Percentiles rank a stretch among this genome's conserved stretches.
Evolutionary conservation across 2,329 filamentous ascomycete genomes (phyloP).

Genomic region (Daldinia sp.): DNA sequence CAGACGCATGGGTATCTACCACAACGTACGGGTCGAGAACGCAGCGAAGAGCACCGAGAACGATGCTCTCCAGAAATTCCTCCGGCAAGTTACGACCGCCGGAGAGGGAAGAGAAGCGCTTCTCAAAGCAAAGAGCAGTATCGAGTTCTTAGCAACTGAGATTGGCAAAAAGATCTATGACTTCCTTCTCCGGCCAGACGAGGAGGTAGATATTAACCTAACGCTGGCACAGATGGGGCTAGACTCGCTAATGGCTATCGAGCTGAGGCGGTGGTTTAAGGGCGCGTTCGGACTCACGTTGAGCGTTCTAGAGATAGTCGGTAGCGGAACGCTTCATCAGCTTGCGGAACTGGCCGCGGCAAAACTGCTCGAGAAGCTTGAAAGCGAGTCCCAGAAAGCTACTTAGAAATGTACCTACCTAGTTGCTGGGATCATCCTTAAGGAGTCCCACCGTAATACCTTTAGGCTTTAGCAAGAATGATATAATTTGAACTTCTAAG

Average conservation of each 20-base stretch:
- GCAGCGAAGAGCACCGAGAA: conserved; percentile 29
- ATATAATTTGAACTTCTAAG: not conserved
- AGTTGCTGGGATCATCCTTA: not conserved
- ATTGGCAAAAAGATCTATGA: conserved; percentile 45
- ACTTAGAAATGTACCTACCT: conserved; percentile 1
- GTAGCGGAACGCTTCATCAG: conserved; percentile 35
- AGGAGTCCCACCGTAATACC: not conserved
- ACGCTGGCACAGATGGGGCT: conserved; percentile 48
- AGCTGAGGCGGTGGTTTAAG: conserved; percentile 51
- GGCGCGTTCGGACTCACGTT: conserved; percentile 46
- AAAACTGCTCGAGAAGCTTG: conserved; percentile 38
- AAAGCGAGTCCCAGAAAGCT: conserved; percentile 26
- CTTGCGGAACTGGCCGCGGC: conserved; percentile 34
- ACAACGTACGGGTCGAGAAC: conserved; percentile 41
- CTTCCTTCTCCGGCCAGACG: conserved; percentile 42
- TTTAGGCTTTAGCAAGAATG: not conserved
- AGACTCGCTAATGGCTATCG: conserved; percentile 52
- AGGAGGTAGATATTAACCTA: conserved; percentile 40
- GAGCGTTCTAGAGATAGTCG: conserved; percentile 42
- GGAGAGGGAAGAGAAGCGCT: conserved; percentile 26
- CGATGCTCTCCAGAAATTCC: conserved; percentile 44
- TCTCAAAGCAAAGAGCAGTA: conserved; percentile 24
- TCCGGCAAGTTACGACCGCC: conserved; percentile 14
- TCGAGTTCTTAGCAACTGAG: conserved; percentile 43
- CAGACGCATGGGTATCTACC: conserved; percentile 49